Conservation (phyloP, 2,329 filamentous ascomycete species). For the Purpureocillium takamizusanense region DNA sequence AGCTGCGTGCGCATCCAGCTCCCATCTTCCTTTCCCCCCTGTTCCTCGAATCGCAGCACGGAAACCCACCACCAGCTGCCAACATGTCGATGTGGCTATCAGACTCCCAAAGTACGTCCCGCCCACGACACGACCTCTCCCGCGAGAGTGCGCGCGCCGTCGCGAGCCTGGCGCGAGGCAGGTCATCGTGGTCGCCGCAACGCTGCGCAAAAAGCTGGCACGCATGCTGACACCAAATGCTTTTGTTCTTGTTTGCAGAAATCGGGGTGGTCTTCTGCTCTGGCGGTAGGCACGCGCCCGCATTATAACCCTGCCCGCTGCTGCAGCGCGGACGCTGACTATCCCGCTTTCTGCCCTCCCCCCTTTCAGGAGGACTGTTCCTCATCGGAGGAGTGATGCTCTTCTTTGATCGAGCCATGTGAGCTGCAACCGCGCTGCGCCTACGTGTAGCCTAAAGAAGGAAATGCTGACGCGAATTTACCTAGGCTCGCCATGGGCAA, state of each 20-base stretch:
- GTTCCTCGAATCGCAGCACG: not conserved
- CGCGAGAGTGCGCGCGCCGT: not conserved
- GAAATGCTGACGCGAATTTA: constrained; percentile 8
- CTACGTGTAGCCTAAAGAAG: not conserved
- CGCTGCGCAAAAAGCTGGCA: too few relatives aligned
- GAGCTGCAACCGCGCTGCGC: constrained; percentile 23
- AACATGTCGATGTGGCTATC: constrained; percentile 83
- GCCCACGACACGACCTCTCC: not conserved
- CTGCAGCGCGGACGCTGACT: constrained; percentile 2
- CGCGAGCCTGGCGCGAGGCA: constrained; percentile 1
- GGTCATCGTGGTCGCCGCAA: not conserved
- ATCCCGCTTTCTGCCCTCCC: not conserved
- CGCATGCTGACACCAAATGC: constrained; percentile 7
- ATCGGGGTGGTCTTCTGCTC: constrained; percentile 97
- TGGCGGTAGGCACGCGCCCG: constrained; percentile 61
- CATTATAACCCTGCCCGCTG: constrained; percentile 11
- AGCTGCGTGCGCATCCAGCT: too few relatives aligned
- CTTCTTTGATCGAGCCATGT: constrained; percentile 97
- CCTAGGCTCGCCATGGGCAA: constrained; percentile 93
- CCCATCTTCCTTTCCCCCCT: not conserved
- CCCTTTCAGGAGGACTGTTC: constrained; percentile 73
- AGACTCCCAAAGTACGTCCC: constrained; percentile 78
- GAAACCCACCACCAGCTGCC: not conserved
- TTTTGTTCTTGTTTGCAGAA: constrained; percentile 50
- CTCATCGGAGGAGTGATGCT: constrained; percentile 87